Evolutionary conservation across 1,284 basidiomycete genomes (phyloP), one percentile per base, ranked within the genome.

Genomic region (Tilletia caries): DNA sequence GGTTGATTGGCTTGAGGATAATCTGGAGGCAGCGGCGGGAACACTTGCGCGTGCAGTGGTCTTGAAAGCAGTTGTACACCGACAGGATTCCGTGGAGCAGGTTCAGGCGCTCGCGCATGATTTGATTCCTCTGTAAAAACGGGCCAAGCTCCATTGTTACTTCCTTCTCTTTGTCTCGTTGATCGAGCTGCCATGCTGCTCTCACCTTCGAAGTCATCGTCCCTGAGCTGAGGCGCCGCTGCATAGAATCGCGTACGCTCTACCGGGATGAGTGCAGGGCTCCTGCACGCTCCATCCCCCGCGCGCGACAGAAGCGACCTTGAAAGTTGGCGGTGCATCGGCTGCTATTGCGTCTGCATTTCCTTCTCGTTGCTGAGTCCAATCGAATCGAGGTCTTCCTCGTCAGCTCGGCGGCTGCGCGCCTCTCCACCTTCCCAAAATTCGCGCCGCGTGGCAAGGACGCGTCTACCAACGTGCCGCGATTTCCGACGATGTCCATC

Each of bases 61-160:
- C 89, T 87, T 2, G 93, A 92, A 37, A 98, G 88, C 65, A 98
- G 88, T 82, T 98, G 95, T 2, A 98, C 95, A 23, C 95, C 94
- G 41, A 94, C 87, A 74, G 92, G 88, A 79, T 96, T 97, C 67
- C 92, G 88, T 0, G 75, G 76, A n/a, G 72, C 71, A n/a, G 58
- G 58, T 23, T 62, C 58, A 50, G 48, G 20, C 12, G 23, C 48
- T 13, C 23, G 48, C 48, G 48, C 48, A n/a, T 25, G 58, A 34
- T 20, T 23, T 10, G 29, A 15, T 29, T n/a, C 32, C 18, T 12
- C 20, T 20, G 20, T 29, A 62, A 23, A 29, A 23, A 34, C n/a
- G n/a, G 58, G 13, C 34, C 32, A 62, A 23, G 27, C 18, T n/a
- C 20, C 18, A 3, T 8, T 44, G 10, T 8, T 8, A 44, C 10